Evolutionary conservation across 140 eudicot genomes (phyloP).

Genomic region (Stevia rebaudiana): DNA sequence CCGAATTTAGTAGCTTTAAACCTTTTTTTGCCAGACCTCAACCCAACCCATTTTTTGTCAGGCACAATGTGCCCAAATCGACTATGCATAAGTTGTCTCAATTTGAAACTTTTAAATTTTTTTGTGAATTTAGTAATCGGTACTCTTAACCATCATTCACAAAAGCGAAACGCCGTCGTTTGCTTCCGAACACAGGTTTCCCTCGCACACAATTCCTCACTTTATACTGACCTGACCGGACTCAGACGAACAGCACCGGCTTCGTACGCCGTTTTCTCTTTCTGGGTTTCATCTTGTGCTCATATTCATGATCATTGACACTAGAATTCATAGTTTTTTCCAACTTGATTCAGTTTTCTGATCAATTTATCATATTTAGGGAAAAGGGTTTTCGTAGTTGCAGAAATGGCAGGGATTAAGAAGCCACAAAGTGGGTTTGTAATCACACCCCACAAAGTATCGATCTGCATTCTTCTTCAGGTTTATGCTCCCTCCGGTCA

Average conservation of each 20-base stretch:
- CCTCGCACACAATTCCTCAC: conserved; percentile 17
- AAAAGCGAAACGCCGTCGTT: conserved; percentile 7
- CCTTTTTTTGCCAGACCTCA: no score
- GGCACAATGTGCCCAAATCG: no score
- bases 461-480: conserved; percentile 63
- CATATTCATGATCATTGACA: not conserved
- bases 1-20: no score
- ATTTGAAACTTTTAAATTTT: not conserved
- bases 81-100: no score
- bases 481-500: conserved; percentile 75
- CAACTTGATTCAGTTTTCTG: not conserved
- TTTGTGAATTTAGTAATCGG: not conserved
- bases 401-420: conserved; percentile 46
- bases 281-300: not conserved
- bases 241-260: conserved; percentile 17
- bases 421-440: conserved; percentile 54
- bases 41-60: no score
- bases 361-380: not conserved
- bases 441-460: conserved; percentile 80
- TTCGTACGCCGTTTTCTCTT: not conserved
- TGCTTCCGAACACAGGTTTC: conserved; percentile 16
- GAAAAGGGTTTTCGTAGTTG: conserved; percentile 4
- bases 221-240: not conserved
- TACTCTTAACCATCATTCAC: not conserved
- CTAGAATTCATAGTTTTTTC: not conserved